Base-by-base conservation (phyloP, 1,284 basidiomycete genomes). In the Schizopora paradoxa region DNA sequence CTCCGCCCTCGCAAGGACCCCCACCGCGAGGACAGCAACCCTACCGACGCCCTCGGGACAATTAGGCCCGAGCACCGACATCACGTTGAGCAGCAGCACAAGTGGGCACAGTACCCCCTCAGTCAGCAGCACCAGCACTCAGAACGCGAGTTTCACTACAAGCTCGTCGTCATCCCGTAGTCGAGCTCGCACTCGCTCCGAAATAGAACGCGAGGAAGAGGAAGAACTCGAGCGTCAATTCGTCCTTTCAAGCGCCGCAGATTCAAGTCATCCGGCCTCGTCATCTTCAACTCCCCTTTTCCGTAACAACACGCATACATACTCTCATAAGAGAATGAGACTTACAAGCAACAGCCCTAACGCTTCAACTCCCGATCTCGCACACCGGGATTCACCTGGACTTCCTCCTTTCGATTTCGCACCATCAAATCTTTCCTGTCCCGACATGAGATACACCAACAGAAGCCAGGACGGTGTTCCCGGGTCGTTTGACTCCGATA, bases 281-380 rank as follows among this genome's bases (percentile, higher is more conserved):
- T 18, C 34, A 44, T 44, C 41, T 5, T 25, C 27, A 25, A 28
- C 26, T 6, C 19, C 28, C n/a, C 29, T 31, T 16, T 19, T 8
- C 19, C 33, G 22, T 13, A 23, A 39, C 32, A 23, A 31, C 28
- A 14, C 8, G 19, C 32, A 42, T 13, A 33, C 37, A 19, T 44
- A 37, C 33, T 76, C 76, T 53, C 71, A 74, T 63, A 86, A 86
- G 73, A 73, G 82, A 72, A 80, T 79, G 68, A 76, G 83, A 64
- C 67, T 77, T 61, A 70, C 72, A 57, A 70, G 58, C 56, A 57
- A 59, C 43, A 56, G 53, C 51, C 54, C 54, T 44, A 47, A 48
- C 48, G 51, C 61, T 29, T 61, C 62, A 29, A 35, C 49, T 39
- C 52, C 65, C 23, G n/a, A 32, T 22, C 18, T 13, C 21, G 8